Evolutionary conservation across 352 stramenopile genomes (phyloP).

Genomic region (Phytophthora meadii): DNA sequence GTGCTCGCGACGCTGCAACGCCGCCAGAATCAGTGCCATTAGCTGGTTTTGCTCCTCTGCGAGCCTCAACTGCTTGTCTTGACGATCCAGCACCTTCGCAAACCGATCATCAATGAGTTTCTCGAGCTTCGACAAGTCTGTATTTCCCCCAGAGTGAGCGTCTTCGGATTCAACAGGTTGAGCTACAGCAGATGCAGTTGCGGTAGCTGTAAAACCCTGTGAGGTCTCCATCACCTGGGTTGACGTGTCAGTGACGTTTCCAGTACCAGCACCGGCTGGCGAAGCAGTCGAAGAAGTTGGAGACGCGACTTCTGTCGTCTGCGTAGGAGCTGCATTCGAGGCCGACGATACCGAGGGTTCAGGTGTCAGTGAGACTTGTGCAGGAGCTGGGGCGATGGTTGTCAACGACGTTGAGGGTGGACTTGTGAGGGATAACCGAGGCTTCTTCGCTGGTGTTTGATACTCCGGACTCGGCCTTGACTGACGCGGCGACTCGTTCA

Average conservation of each 20-base stretch:
- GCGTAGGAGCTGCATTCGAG: background rate
- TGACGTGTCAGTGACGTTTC: background rate
- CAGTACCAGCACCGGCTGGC: background rate
- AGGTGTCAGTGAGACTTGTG: background rate
- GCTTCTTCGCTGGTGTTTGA: constrained; percentile 9
- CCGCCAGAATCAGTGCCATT: constrained; percentile 11
- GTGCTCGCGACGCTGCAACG: constrained; percentile 8
- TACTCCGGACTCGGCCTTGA: constrained; percentile 13
- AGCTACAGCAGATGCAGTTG: constrained; percentile 2
- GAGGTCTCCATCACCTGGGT: background rate
- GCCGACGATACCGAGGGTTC: background rate
- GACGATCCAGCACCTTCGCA: constrained; percentile 17
- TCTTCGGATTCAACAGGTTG: constrained; percentile 5
- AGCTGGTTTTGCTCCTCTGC: constrained; percentile 26
- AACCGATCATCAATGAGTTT: constrained; percentile 28
- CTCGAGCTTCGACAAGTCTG: constrained; percentile 9
- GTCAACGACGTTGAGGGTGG: background rate
- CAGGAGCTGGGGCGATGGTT: constrained; percentile 8
- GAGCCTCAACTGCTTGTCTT: constrained; percentile 24
- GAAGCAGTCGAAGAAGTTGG: background rate
- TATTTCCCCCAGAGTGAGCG: background rate
- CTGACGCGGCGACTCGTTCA: background rate
- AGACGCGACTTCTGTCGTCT: background rate
- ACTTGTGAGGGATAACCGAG: background rate
- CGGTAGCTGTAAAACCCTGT: constrained; percentile 16